Percentiles rank a stretch among this genome's conserved stretches.
Conservation (phyloP, 2,329 filamentous ascomycete species). For the Colletotrichum sp. region DNA sequence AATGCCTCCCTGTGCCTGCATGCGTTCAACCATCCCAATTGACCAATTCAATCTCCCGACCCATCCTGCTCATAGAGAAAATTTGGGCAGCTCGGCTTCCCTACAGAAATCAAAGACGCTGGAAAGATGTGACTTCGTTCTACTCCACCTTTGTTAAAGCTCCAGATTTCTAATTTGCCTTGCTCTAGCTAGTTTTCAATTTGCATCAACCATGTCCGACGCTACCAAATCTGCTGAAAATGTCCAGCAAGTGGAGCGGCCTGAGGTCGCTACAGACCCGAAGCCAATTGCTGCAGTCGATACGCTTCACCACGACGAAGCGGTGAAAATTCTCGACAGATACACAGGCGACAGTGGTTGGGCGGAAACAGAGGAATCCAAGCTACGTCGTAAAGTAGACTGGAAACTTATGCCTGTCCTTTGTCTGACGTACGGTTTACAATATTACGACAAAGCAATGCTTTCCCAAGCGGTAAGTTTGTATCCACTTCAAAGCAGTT, state of each 20-base stretch:
- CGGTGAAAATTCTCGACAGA: slow-evolving; percentile 41
- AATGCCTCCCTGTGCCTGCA: background rate
- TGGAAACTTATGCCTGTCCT: slow-evolving; percentile 47
- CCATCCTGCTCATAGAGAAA: background rate
- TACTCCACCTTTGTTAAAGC: background rate
- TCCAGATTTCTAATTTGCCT: background rate
- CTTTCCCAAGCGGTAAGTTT: slow-evolving; percentile 38
- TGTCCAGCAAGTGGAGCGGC: slow-evolving; percentile 10
- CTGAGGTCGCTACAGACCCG: background rate
- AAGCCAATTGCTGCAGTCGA: slow-evolving; percentile 25
- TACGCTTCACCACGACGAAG: slow-evolving; percentile 42
- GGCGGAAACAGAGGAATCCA: slow-evolving; percentile 47
- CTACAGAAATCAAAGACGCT: background rate
- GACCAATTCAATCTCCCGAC: background rate
- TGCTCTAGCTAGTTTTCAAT: background rate
- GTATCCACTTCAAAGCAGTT: slow-evolving; percentile 29
- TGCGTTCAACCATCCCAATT: background rate
- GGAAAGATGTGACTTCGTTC: background rate
- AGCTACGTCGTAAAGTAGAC: slow-evolving; percentile 45
- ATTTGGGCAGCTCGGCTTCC: background rate
- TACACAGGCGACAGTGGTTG: slow-evolving; percentile 48
- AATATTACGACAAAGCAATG: slow-evolving; percentile 31
- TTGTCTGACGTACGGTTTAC: slow-evolving; percentile 33
- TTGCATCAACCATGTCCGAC: slow-evolving; percentile 8
- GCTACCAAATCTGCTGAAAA: slow-evolving; percentile 18